Percentiles rank a stretch among this genome's conserved stretches.
Conservation (phyloP, 2,329 filamentous ascomycete species). For the Colletotrichum shisoi region DNA sequence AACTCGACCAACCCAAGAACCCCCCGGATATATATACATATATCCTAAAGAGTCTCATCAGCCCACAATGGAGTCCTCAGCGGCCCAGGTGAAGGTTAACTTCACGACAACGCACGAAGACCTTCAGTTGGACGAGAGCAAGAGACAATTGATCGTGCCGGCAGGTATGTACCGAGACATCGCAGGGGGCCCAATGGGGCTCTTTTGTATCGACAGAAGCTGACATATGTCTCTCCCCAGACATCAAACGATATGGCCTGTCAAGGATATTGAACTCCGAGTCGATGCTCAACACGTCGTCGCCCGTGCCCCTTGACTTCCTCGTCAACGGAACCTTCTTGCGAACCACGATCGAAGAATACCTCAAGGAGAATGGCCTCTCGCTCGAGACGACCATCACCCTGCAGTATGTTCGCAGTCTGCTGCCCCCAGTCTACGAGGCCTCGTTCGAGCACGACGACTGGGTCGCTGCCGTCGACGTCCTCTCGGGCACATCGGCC, state of each 20-base stretch:
- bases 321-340: slow-evolving; percentile 93
- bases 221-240: slow-evolving; percentile 48
- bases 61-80: slow-evolving; percentile 51
- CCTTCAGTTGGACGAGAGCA: slow-evolving; percentile 69
- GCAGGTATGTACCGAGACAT: slow-evolving; percentile 54
- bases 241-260: slow-evolving; percentile 74
- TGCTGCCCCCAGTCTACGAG: slow-evolving; percentile 87
- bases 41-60: slow-evolving; percentile 3
- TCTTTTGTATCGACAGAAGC: not conserved
- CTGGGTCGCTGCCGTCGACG: slow-evolving; percentile 89
- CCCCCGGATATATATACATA: not conserved
- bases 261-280: slow-evolving; percentile 76
- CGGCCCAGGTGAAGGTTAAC: slow-evolving; percentile 69
- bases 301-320: slow-evolving; percentile 87
- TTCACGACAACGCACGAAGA: slow-evolving; percentile 71
- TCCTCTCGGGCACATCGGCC: slow-evolving; percentile 73
- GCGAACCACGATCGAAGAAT: slow-evolving; percentile 87
- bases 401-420: slow-evolving; percentile 90
- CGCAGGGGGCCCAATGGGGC: not conserved
- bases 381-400: slow-evolving; percentile 87
- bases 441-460: slow-evolving; percentile 97
- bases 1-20: not conserved
- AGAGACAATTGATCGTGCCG: slow-evolving; percentile 69
- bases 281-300: slow-evolving; percentile 71
- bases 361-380: slow-evolving; percentile 83